Evolutionary conservation across 345 rosid species (phyloP).

Genomic region (Gossypium rotundifolium): DNA sequence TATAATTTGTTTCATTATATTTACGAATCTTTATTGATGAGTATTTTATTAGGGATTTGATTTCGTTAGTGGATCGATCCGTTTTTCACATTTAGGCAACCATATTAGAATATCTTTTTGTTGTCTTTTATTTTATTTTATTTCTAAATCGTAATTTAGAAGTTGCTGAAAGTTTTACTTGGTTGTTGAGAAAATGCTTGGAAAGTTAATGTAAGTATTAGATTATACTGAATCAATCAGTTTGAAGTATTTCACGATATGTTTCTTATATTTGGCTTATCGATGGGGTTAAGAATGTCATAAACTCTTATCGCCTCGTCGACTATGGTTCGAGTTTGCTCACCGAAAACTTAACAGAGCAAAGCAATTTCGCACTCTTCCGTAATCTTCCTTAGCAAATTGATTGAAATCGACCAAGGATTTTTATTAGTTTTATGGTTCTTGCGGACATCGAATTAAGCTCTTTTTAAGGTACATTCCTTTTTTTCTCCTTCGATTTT

Average conservation of each 20-base stretch:
- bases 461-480: conserved; percentile 16
- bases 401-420: neutral
- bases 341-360: too few relatives aligned
- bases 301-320: neutral
- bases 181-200: neutral
- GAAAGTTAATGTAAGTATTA: neutral
- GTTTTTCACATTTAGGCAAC: neutral
- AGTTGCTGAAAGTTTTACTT: neutral
- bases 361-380: too few relatives aligned
- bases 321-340: too few relatives aligned
- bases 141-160: neutral
- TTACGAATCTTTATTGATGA: neutral
- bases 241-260: neutral
- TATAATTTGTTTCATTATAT: neutral
- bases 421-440: neutral
- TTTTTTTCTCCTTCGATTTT: conserved; percentile 3
- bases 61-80: neutral
- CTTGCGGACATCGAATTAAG: neutral
- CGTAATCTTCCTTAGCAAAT: too few relatives aligned
- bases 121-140: too few relatives aligned
- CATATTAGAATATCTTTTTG: neutral
- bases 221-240: neutral
- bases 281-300: neutral
- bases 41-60: conserved; percentile 6
- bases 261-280: neutral